These are phyloP conservation scores for Naganishia liquefaciens DNA, from an alignment of 1,284 basidiomycete genomes.

Conservation along the genomic window DNA sequence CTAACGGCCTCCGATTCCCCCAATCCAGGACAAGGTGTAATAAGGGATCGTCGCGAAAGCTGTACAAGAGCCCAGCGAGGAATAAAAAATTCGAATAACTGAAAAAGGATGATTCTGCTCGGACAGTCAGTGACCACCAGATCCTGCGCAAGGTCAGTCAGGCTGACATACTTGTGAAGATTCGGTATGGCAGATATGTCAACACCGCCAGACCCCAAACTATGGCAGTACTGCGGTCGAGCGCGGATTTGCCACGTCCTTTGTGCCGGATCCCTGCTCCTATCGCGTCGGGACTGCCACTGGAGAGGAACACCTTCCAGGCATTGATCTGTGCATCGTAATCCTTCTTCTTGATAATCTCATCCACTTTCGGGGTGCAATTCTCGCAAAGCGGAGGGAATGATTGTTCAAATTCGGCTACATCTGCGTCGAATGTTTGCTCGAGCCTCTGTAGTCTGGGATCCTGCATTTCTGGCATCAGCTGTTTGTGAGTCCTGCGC, in stretches of 20 bases:
- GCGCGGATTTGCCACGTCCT: not conserved
- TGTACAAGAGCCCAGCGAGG: not conserved
- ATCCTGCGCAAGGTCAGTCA: not conserved
- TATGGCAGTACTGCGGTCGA: not conserved
- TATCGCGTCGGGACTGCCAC: not conserved
- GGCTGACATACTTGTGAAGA: not conserved
- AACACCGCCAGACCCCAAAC: not conserved
- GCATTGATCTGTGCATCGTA: slow-evolving; percentile 21
- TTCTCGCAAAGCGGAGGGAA: slow-evolving; percentile 21
- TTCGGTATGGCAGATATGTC: slow-evolving; percentile 4
- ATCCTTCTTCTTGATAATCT: slow-evolving; percentile 27
- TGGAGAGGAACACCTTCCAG: slow-evolving; percentile 16
- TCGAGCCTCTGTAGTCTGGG: slow-evolving; percentile 19
- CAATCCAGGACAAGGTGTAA: not conserved
- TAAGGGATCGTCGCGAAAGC: not conserved
- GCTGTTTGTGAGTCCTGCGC: not conserved
- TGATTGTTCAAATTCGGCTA: slow-evolving; percentile 13
- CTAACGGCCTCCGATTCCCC: not conserved
- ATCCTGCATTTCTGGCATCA: slow-evolving; percentile 26
- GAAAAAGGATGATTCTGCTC: not conserved
- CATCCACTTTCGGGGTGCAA: slow-evolving; percentile 17
- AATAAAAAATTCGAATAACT: not conserved
- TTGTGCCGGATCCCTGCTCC: not conserved
- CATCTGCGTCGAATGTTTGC: slow-evolving; percentile 11
- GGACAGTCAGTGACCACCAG: not conserved